Evolutionary conservation across 148 eudicot genomes (phyloP).

Genomic region (Rhododendron kiyosumense): DNA sequence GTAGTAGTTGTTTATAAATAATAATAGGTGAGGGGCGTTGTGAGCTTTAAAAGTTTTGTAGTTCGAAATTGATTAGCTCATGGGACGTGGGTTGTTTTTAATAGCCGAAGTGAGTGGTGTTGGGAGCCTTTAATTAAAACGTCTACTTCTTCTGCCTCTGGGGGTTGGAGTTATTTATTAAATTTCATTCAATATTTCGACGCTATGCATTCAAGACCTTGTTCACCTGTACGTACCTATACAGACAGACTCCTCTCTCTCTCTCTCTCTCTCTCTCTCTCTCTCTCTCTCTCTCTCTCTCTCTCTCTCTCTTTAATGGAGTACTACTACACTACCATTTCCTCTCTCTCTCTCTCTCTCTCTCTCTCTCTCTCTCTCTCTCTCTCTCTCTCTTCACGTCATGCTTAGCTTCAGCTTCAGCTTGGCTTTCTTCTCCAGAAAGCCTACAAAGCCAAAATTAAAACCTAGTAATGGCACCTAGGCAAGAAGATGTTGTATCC

Average conservation of each 20-base stretch:
- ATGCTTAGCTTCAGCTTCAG: background rate
- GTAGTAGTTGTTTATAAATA: background rate
- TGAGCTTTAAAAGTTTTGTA: constrained; percentile 24
- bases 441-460: background rate
- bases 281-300: background rate
- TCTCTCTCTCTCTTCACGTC: background rate
- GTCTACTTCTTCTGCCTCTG: background rate
- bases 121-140: constrained; percentile 25
- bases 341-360: background rate
- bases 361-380: background rate
- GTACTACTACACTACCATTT: background rate
- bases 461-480: background rate
- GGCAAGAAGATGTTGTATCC: background rate
- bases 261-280: background rate
- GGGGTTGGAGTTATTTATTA: constrained; percentile 24
- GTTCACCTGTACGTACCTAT: constrained; percentile 46
- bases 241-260: constrained; percentile 17
- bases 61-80: constrained; percentile 15
- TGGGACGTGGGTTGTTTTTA: constrained; percentile 5
- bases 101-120: constrained; percentile 15
- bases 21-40: constrained; percentile 16
- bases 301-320: background rate
- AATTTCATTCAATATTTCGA: constrained; percentile 20
- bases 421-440: background rate
- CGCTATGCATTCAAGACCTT: constrained; percentile 24